Evolutionary conservation across 441 rosid species (phyloP), one percentile per base, ranked within the genome.

Genomic region (Bocquillonia castaneifolia): DNA sequence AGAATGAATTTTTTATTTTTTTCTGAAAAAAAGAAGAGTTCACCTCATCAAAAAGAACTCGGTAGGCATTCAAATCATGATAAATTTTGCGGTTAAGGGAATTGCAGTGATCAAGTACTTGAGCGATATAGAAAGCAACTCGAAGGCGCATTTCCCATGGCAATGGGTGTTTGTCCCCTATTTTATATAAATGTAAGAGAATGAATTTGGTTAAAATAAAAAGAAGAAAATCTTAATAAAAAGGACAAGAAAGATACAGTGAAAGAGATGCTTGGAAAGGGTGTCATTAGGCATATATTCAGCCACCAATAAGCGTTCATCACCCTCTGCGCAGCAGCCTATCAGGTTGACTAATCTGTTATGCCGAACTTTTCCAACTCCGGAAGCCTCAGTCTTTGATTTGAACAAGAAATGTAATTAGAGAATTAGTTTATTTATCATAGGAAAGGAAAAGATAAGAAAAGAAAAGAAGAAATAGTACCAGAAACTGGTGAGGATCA

Each of bases 121-220:
- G 80, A 20, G 87, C 82, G 26, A 83, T 77, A 58, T 73, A 65
- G 61, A 67, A 66, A 26, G 80, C 87, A 67, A 83, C 82, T 79
- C 87, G 75, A 50, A 83, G 79, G 0, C 87, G 87, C 85, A 83
- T 81, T 60, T 79, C 87, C 87, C 87, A 83, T 22, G 81, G 80
- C 61, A 83, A 71, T 20, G 87, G 83, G 67, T 83, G 85, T 42
- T 77, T 83, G 26, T 83, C 87, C 87, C 87, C 87, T 83, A n/a
- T n/a, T n/a, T n/a, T n/a, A n/a, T n/a, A n/a, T n/a, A n/a, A n/a
- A n/a, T n/a, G n/a, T n/a, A n/a, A n/a, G 44, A n/a, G 58, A 65
- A 3, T 14, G 52, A 28, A 45, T 1, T 54, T 52, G n/a, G 0
- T 6, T 5, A 25, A 53, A 66, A 3, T 3, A 65, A 58, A 32